Conservation (phyloP, 2,329 filamentous ascomycete species). For the Berkeleyomyces basicola region DNA sequence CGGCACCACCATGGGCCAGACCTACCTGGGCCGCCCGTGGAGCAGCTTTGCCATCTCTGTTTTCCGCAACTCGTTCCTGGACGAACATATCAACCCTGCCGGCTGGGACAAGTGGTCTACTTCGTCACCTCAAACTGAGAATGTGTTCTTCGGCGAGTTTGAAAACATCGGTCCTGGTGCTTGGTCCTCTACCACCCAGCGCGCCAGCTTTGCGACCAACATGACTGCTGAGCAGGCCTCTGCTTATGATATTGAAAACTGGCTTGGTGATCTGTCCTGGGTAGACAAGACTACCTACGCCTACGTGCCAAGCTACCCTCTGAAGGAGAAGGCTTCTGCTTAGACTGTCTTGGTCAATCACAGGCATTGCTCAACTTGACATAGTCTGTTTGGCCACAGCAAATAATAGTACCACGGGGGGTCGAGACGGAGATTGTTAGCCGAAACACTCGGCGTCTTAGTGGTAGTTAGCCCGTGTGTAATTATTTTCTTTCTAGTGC, state of each 20-base stretch:
- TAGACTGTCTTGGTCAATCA: no score
- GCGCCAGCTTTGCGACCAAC: constrained; percentile 28
- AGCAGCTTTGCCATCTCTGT: constrained; percentile 29
- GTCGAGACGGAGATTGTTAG: no score
- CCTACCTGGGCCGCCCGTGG: constrained; percentile 35
- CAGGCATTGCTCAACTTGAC: neutral
- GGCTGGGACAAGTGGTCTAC: constrained; percentile 43
- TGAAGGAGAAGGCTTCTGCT: constrained; percentile 14
- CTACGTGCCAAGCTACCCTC: constrained; percentile 22
- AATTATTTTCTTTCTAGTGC: no score
- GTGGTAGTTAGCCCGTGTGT: no score
- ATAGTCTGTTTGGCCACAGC: no score
- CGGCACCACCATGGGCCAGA: constrained; percentile 20
- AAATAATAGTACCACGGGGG: no score
- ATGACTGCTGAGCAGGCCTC: constrained; percentile 15
- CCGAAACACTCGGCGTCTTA: no score
- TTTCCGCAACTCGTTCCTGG: constrained; percentile 33
- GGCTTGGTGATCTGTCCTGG: constrained; percentile 26
- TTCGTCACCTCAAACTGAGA: constrained; percentile 29
- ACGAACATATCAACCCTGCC: constrained; percentile 37
- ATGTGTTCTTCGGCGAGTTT: constrained; percentile 42
- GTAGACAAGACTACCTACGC: constrained; percentile 26
- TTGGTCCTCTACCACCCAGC: constrained; percentile 24
- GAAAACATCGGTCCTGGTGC: constrained; percentile 41
- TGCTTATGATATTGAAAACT: constrained; percentile 20